These are phyloP conservation scores for Tetracentron sinense DNA, from an alignment of 164 flowering plant species.

Conservation along the genomic window DNA sequence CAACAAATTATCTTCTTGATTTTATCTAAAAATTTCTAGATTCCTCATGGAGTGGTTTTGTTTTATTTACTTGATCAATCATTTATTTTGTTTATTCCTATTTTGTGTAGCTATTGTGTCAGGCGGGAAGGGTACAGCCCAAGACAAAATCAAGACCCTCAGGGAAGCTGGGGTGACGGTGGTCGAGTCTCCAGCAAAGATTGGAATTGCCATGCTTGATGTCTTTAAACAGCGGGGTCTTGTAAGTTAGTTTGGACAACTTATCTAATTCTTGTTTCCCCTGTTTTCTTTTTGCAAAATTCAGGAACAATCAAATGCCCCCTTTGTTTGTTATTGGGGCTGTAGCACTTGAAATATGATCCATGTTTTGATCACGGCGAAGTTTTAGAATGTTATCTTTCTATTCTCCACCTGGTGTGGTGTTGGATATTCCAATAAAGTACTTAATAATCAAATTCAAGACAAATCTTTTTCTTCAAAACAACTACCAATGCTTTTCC, in stretches of 20 bases:
- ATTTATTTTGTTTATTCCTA: neutral
- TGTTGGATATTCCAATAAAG: no score
- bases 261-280: neutral
- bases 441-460: no score
- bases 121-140: slow-evolving; percentile 99
- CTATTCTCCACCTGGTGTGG: no score
- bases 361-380: no score
- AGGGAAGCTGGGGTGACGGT: slow-evolving; percentile 92
- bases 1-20: neutral
- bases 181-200: slow-evolving; percentile 94
- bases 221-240: slow-evolving; percentile 85
- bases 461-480: no score
- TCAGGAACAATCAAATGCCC: neutral
- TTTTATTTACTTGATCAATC: neutral
- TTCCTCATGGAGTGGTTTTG: no score
- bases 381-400: no score
- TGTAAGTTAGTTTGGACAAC: slow-evolving; percentile 24
- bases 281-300: neutral
- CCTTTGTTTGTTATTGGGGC: no score
- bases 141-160: slow-evolving; percentile 89
- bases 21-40: neutral
- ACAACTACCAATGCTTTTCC: no score
- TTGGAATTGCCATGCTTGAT: slow-evolving; percentile 82
- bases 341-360: no score
- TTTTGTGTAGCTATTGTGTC: slow-evolving; percentile 77